Evolutionary conservation across 768 basidiomycete genomes (phyloP).

Genomic region (Tricholoma furcatifolium): DNA sequence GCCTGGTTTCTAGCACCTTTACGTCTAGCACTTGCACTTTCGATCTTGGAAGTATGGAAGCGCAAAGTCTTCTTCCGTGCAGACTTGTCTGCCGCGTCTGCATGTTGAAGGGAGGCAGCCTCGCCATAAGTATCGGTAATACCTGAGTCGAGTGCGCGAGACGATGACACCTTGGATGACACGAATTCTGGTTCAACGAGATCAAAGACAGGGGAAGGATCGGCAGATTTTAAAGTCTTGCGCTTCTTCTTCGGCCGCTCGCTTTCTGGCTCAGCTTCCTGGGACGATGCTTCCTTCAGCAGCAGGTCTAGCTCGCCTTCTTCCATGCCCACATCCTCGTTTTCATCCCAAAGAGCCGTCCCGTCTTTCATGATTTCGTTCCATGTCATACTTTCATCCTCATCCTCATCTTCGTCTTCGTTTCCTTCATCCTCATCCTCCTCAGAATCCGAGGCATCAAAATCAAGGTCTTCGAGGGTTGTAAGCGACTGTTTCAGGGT

Average conservation of each 20-base stretch:
- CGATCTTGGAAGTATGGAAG: conserved; percentile 93
- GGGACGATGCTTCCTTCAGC: conserved; percentile 47
- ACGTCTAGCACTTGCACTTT: conserved; percentile 73
- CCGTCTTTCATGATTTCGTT: conserved; percentile 39
- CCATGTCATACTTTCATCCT: conserved; percentile 28
- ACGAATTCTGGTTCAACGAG: conserved; percentile 79
- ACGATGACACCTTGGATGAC: conserved; percentile 32
- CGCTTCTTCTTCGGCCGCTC: conserved; percentile 62
- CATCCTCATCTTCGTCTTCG: conserved; percentile 38
- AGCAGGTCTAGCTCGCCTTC: conserved; percentile 54
- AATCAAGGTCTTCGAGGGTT: conserved; percentile 84
- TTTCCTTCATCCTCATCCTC: conserved; percentile 47
- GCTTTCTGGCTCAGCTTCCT: conserved; percentile 23
- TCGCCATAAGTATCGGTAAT: conserved; percentile 70
- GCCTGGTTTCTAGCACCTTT: conserved; percentile 69
- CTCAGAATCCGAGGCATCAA: conserved; percentile 44
- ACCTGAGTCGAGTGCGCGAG: conserved; percentile 21
- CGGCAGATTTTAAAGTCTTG: conserved; percentile 41
- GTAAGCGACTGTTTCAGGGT: conserved; percentile 79
- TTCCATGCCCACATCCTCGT: conserved; percentile 32
- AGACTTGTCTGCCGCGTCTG: conserved; percentile 82
- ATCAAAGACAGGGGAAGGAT: conserved; percentile 56
- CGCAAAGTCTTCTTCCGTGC: conserved; percentile 80
- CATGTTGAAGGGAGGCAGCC: conserved; percentile 58
- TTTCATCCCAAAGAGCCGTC: conserved; percentile 43